These are phyloP conservation scores for Trichomonas vaginalis DNA, from an alignment of 208 protist species.

Conservation along the genomic window DNA sequence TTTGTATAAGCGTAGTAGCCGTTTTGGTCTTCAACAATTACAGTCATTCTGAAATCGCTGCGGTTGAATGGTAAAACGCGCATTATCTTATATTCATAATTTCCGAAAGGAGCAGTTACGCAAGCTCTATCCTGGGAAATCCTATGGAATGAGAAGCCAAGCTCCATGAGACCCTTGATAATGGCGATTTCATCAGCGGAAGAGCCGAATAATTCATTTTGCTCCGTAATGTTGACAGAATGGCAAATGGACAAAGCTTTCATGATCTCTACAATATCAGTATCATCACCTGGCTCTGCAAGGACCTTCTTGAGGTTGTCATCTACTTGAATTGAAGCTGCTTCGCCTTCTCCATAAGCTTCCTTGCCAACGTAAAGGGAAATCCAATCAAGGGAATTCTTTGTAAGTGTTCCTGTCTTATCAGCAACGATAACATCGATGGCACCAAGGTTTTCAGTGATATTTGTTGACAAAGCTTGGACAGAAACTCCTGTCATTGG, in stretches of 20 bases:
- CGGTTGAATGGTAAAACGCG: background rate
- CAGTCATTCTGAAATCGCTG: background rate
- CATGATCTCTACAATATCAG: background rate
- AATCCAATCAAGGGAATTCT: slow-evolving; percentile 35
- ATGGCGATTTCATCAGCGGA: background rate
- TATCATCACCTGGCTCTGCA: background rate
- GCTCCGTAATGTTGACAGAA: background rate
- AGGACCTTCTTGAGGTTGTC: background rate
- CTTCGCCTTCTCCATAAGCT: background rate
- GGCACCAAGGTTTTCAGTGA: slow-evolving; percentile 35
- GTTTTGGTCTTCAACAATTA: background rate
- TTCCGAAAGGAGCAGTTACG: background rate
- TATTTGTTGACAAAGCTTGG: slow-evolving; percentile 1
- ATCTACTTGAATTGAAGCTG: background rate
- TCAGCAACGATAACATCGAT: slow-evolving; percentile 48
- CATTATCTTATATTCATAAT: background rate
- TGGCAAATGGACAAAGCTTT: background rate
- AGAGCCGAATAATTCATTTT: background rate
- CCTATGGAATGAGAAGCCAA: background rate
- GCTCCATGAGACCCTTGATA: background rate
- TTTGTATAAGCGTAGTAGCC: background rate
- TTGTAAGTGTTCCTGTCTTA: slow-evolving; percentile 53
- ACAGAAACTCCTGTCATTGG: background rate
- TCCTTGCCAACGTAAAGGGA: background rate
- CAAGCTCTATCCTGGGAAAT: background rate